Base-by-base conservation (phyloP, 768 basidiomycete species). In the Amanita pallidorosea region DNA sequence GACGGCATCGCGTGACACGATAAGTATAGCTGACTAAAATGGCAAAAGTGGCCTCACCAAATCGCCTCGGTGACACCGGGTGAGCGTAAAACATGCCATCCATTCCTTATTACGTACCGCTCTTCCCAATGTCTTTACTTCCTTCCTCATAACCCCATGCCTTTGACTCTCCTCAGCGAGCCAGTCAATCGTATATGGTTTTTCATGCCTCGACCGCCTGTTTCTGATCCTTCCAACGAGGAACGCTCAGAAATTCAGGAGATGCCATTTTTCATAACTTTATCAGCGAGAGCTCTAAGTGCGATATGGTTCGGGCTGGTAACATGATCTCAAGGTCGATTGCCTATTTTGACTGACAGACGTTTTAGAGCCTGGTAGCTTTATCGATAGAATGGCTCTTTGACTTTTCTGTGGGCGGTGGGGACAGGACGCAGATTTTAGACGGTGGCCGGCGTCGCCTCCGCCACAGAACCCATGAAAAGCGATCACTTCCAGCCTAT, bases 351-450 rank as follows among this genome's bases (percentile, higher is more conserved):
- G 11, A 33, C 11, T 53, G 20, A 48, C 40, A 54, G 56, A 17
- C 18, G 38, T 46, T 44, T n/a, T 41, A 74, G 73, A 74, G 73
- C 57, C 56, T 74, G 34, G 57, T 73, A 23, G 70, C 68, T 40
- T 68, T 74, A 47, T 72, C 70, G 65, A 48, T 73, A 31, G 61
- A 64, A 15, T 74, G 72, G 72, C 53, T 71, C 38, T 44, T 69
- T 29, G 70, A 69, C 40, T 49, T 59, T 13, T 34, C 56, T 31
- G 6, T 23, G 23, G 17, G 27, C 17, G 17, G 20, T 17, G 17
- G 18, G 25, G 4, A 33, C 40, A 23, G 17, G n/a, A 15, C 18
- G 12, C 36, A 37, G 7, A 20, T 5, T n/a, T 15, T 23, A 25
- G n/a, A 4, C 41, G 11, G 38, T 27, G 12, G 17, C 17, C 48